These are phyloP conservation scores for Exophiala lecanii-corni DNA, from an alignment of 2,329 filamentous ascomycete genomes.

Conservation along the genomic window DNA sequence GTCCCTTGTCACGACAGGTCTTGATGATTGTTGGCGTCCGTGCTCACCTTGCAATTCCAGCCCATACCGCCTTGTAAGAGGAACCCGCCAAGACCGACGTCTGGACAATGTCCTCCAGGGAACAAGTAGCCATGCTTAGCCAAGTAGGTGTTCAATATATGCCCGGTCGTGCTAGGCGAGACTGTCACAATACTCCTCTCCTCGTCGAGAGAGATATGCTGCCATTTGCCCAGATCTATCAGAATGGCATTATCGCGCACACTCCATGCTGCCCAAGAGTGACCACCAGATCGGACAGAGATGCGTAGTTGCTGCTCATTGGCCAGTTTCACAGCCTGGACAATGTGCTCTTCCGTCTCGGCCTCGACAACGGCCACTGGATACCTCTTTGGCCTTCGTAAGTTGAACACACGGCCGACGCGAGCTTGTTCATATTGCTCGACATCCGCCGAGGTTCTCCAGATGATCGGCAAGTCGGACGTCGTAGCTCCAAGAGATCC, in stretches of 20 bases:
- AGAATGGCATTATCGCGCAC: conserved; percentile 45
- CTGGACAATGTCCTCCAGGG: conserved; percentile 52
- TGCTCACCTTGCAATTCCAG: conserved; percentile 49
- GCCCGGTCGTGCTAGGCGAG: conserved; percentile 46
- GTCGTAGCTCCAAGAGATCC: no score
- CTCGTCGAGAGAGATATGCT: conserved; percentile 38
- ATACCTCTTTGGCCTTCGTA: conserved; percentile 36
- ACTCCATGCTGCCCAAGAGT: conserved; percentile 49
- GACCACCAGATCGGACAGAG: conserved; percentile 47
- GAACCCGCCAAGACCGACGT: conserved; percentile 55
- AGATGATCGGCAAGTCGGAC: not conserved
- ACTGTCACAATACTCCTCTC: conserved; percentile 37
- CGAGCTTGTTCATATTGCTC: conserved; percentile 35
- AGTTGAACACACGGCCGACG: conserved; percentile 42
- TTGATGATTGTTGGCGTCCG: not conserved
- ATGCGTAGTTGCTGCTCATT: conserved; percentile 33
- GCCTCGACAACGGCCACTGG: conserved; percentile 42
- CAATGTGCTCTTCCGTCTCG: conserved; percentile 33
- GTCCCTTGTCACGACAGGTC: conserved; percentile 25
- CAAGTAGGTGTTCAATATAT: conserved; percentile 25
- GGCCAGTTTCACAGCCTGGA: conserved; percentile 38
- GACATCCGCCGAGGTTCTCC: not conserved
- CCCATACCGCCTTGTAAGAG: conserved; percentile 55
- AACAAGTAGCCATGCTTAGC: conserved; percentile 43
- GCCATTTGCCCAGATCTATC: conserved; percentile 39